Conservation (phyloP, 2,329 filamentous ascomycete species). For the Aureobasidium sp. region DNA sequence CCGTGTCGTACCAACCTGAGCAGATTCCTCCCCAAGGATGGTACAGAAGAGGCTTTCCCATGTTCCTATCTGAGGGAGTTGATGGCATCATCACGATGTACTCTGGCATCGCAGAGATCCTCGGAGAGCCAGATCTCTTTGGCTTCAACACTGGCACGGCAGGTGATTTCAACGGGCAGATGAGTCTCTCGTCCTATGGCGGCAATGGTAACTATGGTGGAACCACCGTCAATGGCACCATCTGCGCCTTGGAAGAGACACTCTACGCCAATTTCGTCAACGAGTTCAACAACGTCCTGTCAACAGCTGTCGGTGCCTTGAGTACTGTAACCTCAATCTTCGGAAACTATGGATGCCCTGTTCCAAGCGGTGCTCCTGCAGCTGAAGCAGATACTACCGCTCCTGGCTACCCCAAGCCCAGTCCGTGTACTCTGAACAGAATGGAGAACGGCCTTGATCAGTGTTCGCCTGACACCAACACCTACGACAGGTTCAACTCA, state of each 20-base stretch:
- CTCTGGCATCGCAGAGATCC: background rate
- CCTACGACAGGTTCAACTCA: conserved; percentile 8
- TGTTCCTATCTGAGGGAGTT: conserved; percentile 5
- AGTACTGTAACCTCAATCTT: conserved; percentile 3
- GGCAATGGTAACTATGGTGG: conserved; percentile 3
- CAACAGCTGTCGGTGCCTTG: background rate
- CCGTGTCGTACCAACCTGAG: conserved; percentile 10
- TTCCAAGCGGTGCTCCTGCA: background rate
- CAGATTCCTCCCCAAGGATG: conserved; percentile 11
- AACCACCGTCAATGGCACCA: conserved; percentile 3
- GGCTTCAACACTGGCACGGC: conserved; percentile 1
- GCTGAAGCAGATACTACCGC: background rate
- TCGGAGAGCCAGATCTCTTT: conserved; percentile 5
- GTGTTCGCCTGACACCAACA: conserved; percentile 4
- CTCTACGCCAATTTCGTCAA: conserved; percentile 10
- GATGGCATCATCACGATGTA: conserved; percentile 12
- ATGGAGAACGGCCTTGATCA: conserved; percentile 12
- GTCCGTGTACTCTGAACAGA: conserved; percentile 4
- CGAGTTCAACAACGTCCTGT: background rate
- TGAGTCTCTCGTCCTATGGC: background rate
- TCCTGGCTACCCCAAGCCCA: conserved; percentile 1
- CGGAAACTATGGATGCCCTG: background rate
- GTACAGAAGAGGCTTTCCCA: conserved; percentile 9
- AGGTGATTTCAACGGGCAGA: conserved; percentile 1
- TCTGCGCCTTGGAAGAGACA: conserved; percentile 1